Evolutionary conservation across 2,329 filamentous ascomycete species (phyloP), one percentile per base, ranked within the genome.

Genomic region (Monascus ruber): DNA sequence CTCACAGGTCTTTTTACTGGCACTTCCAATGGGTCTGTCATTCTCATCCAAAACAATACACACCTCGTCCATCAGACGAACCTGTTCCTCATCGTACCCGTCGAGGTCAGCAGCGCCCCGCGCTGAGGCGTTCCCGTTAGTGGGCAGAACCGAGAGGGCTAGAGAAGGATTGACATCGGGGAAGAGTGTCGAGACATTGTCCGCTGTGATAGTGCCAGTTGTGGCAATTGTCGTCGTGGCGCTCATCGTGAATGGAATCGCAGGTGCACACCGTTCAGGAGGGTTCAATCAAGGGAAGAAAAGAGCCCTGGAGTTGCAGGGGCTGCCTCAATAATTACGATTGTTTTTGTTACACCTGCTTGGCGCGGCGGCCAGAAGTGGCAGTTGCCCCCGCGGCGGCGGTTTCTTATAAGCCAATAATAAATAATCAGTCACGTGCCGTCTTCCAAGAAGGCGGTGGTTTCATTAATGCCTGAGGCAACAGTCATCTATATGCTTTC

Each of bases 21-120:
- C 89, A 50, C 86, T 94, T 47, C 91, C 91, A 62, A 98, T 94
- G 26, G 89, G 88, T 54, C 78, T 71, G 63, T 96, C 91, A 55
- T 96, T 77, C 54, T 94, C 80, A 64, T 96, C 89, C 35, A 93
- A 71, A 11, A 98, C 91, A 60, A 98, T 96, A 74, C 91, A 98
- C 36, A 95, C 83, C 70, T 96, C 91, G 56, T 98, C 89, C 91
- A 98, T 98, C 55, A 98, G 69, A 37, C 89, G 81, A 55, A 95
- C 94, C 70, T 98, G 91, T 71, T 96, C 89, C 62, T 85, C 89
- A 70, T 96, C 88, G 69, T 96, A 93, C 37, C 89, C 91, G 41
- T 82, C 82, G 34, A 96, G 74, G 42, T 86, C 85, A 38, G 77
- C 73, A 47, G 68, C 67, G 52, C 81, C 80, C 56, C 58, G 52